Evolutionary conservation across 2,329 filamentous ascomycete species (phyloP).

Genomic region (Aureobasidium namibiae): DNA sequence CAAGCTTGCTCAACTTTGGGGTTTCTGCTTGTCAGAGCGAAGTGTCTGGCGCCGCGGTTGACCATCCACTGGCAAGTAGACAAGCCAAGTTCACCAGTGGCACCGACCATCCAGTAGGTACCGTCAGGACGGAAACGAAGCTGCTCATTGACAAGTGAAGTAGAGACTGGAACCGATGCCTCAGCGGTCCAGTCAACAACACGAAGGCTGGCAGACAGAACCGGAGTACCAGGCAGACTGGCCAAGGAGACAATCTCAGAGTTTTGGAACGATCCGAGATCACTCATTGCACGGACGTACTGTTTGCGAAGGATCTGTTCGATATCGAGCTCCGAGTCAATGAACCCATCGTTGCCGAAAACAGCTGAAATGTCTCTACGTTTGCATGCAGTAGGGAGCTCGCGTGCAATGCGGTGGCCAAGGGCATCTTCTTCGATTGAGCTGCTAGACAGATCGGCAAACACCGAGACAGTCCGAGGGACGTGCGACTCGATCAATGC

Average conservation of each 20-base stretch:
- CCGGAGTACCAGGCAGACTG: neutral
- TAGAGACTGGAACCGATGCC: neutral
- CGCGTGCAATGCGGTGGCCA: neutral
- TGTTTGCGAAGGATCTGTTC: neutral
- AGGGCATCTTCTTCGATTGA: neutral
- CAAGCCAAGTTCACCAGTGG: conserved; percentile 25
- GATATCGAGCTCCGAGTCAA: neutral
- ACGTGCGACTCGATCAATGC: neutral
- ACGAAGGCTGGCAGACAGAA: neutral
- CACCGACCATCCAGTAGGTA: conserved; percentile 27
- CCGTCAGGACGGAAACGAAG: conserved; percentile 16
- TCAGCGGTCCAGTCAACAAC: neutral
- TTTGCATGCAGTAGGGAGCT: neutral
- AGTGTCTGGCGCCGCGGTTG: conserved; percentile 21
- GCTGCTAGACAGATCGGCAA: neutral
- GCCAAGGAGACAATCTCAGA: neutral
- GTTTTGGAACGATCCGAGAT: neutral
- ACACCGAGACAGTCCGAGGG: neutral
- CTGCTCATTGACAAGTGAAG: conserved; percentile 1
- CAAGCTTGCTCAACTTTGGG: conserved; percentile 20
- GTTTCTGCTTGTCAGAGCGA: conserved; percentile 26
- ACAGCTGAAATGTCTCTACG: neutral
- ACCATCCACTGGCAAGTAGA: conserved; percentile 27
- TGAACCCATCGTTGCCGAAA: neutral
- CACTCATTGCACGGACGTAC: neutral